Evolutionary conservation across 768 basidiomycete genomes (phyloP), one percentile per base, ranked within the genome.

Genomic region (Boletus reticuloceps): DNA sequence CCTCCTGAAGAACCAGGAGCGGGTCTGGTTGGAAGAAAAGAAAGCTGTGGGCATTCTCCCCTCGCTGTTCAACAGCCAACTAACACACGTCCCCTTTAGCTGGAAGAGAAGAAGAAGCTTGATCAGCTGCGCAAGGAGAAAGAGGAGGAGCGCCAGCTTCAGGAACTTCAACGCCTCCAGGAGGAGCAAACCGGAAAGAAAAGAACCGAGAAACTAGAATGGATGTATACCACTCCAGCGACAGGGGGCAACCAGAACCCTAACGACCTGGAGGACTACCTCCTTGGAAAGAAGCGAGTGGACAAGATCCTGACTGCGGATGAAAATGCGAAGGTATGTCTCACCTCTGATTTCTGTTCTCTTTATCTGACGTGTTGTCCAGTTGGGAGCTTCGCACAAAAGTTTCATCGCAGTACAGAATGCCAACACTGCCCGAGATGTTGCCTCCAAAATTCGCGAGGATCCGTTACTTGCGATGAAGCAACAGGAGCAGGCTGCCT

Each of bases 191-290:
- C 96, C 11, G 96, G 96, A 34, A 94, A 89, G 78, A 97, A 95
- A 74, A 78, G 91, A 60, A 84, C 88, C 49, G 95, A 98, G 74
- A 94, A 94, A 69, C 71, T 99, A 47, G 97, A 99, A 70, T 99
- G 97, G 97, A 96, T 99, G 93, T 99, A 98, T 75, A 79, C 96
- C n/a, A 97, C 96, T 2, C 97, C 97, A 5, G 92, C 94, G 1
- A 86, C 89, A 5, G 95, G 95, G n/a, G 87, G 80, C 57, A 88
- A 76, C 50, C 84, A 89, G 63, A 94, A 94, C 67, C 70, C 88
- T 32, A 96, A 94, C 63, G 96, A 98, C 58, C 72, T 98, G 61
- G 97, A 99, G 75, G 94, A 95, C 63, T 99, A 99, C 70, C 75
- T 99, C 2, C 79, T 99, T 31, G 97, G 97, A 25, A 98, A 98